Evolutionary conservation across 179 eudicot genomes (phyloP), one percentile per base, ranked within the genome.

Genomic region (Drosera spatulata): DNA sequence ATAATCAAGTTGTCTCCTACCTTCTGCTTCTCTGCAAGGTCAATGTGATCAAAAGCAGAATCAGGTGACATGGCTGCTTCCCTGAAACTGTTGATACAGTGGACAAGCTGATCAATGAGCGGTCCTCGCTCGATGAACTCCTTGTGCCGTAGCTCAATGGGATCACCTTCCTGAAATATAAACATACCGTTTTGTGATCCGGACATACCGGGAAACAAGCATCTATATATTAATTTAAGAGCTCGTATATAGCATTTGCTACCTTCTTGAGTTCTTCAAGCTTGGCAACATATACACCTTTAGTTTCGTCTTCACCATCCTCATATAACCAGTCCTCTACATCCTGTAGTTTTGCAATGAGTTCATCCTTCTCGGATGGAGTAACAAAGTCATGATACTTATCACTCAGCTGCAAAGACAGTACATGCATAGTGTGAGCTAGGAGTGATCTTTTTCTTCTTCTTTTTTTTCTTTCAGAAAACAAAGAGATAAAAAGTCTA

Each of bases 211-310:
- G 33, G 33, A 22, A 22, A 22, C 33, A 22, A 22, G 33, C 33
- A 22, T 22, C 33, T 1, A 22, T 22, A 22, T 22, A 22, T 22
- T 22, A 22, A 22, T 22, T 0, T 22, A 22, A 22, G 33, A 22
- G 33, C 33, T 22, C 0, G 37, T 12, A 10, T 0, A 6, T 2
- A 58, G 43, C 41, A 4, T 3, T 33, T 33, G 49, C 52, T 59
- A 82, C 96, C 95, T 80, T 88, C 72, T 91, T 88, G 69, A 88
- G 89, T 73, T 91, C 96, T 47, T 91, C 91, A 65, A 91, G 95
- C 75, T 91, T 91, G 13, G 95, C 95, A 65, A 84, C 57, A 59
- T 88, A 91, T 11, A 91, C 98, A 39, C 98, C 91, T 67, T 88
- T 88, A 42, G 82, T 91, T 75, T 91, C 96, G 74, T 91, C 96